phyloP scores from a whole-genome alignment of 306 rosid genomes.

The Glycine latifolia region DNA sequence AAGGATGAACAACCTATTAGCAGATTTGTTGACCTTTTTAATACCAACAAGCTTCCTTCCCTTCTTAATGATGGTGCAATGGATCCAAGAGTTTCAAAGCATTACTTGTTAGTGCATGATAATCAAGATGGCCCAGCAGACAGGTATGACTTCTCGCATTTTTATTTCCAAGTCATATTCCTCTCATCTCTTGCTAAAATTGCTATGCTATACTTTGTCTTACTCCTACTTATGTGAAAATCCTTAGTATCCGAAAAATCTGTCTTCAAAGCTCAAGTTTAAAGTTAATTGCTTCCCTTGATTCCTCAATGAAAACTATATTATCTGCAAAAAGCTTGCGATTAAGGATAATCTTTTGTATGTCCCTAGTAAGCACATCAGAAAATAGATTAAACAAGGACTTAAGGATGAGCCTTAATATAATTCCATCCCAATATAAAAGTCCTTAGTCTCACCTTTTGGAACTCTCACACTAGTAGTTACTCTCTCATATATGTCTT shows the following conservation, averaged over 20 bases:
- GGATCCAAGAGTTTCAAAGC: slow-evolving; percentile 95
- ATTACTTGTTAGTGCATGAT: slow-evolving; percentile 90
- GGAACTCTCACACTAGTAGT: not conserved
- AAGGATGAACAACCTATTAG: slow-evolving; percentile 90
- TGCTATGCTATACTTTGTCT: no score
- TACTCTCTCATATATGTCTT: not conserved
- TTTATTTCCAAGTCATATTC: no score
- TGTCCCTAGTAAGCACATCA: no score
- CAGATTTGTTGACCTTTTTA: slow-evolving; percentile 78
- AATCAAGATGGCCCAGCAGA: slow-evolving; percentile 83
- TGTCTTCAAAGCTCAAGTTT: no score
- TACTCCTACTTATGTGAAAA: no score
- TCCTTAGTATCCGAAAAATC: no score
- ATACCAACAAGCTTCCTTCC: slow-evolving; percentile 82
- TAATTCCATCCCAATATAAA: not conserved
- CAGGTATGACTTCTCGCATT: slow-evolving; percentile 51
- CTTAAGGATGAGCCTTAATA: not conserved
- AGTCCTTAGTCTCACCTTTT: not conserved
- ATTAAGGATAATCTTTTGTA: not conserved
- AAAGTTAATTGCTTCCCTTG: no score
- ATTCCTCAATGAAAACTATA: no score
- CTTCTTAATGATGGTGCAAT: slow-evolving; percentile 86
- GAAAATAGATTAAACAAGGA: not conserved
- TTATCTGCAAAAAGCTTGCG: not conserved
- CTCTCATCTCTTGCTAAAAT: no score